Evolutionary conservation across 495 filamentous ascomycete species (phyloP).

Genomic region (Penicillium flavigenum): DNA sequence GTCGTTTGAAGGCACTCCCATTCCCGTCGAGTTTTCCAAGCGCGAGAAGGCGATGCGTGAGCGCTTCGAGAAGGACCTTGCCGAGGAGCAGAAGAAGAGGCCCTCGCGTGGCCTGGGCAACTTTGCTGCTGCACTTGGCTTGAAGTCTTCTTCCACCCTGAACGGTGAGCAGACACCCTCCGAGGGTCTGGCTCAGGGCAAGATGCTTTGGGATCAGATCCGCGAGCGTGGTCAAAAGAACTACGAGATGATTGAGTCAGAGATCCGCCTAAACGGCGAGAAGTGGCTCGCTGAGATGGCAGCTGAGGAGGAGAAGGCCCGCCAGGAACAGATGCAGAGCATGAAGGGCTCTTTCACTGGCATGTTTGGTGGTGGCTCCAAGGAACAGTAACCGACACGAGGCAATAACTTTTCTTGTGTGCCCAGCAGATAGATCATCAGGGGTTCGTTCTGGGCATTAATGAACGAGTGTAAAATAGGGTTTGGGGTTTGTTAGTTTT

Average conservation of each 20-base stretch:
- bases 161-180: conserved; percentile 67
- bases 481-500: conserved; percentile 30
- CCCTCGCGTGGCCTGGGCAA: conserved; percentile 57
- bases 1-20: conserved; percentile 81
- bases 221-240: conserved; percentile 86
- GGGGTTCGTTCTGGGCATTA: conserved; percentile 29
- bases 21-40: conserved; percentile 82
- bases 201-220: conserved; percentile 92
- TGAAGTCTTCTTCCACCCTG: conserved; percentile 57
- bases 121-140: conserved; percentile 68
- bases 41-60: conserved; percentile 82
- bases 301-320: conserved; percentile 75
- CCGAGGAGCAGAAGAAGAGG: conserved; percentile 65
- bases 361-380: conserved; percentile 48
- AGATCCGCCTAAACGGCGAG: conserved; percentile 88
- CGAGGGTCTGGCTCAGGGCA: conserved; percentile 78
- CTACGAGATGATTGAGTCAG: conserved; percentile 82
- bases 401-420: conserved; percentile 11
- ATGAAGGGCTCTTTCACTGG: conserved; percentile 68
- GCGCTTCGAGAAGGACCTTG: conserved; percentile 74
- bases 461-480: conserved; percentile 47
- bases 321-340: conserved; percentile 85
- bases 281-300: conserved; percentile 93
- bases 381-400: conserved; percentile 28
- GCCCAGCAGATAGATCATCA: conserved; percentile 29